These are phyloP conservation scores for Verticillium nubilum DNA, from an alignment of 2,329 filamentous ascomycete genomes.

Conservation along the genomic window DNA sequence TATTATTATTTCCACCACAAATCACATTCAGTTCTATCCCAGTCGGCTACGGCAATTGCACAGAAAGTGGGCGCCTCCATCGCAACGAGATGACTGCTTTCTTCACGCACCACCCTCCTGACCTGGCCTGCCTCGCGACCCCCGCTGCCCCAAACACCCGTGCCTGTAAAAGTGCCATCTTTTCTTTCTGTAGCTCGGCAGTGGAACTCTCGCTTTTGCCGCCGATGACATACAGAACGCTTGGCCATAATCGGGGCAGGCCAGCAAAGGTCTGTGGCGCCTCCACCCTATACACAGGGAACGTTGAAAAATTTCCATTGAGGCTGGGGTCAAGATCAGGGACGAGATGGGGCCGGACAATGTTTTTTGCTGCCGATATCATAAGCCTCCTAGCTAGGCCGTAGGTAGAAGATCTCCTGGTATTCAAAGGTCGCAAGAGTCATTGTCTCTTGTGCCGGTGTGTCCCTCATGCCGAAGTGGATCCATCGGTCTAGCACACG, in stretches of 20 bases:
- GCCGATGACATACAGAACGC: slow-evolving; percentile 66
- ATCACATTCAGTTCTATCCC: slow-evolving; percentile 49
- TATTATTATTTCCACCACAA: slow-evolving; percentile 52
- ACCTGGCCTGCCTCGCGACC: slow-evolving; percentile 60
- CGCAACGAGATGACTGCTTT: slow-evolving; percentile 72
- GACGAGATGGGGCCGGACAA: slow-evolving; percentile 33
- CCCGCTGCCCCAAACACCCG: slow-evolving; percentile 64
- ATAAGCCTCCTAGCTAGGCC: slow-evolving; percentile 48
- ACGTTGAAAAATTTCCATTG: slow-evolving; percentile 27
- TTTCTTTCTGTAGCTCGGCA: slow-evolving; percentile 44
- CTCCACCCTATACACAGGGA: slow-evolving; percentile 65
- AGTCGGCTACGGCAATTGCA: slow-evolving; percentile 55
- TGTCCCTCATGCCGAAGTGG: slow-evolving; percentile 66
- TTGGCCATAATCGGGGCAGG: slow-evolving; percentile 57
- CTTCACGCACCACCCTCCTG: slow-evolving; percentile 55
- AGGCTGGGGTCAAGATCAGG: slow-evolving; percentile 40
- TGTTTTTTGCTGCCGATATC: slow-evolving; percentile 26
- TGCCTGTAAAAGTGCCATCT: slow-evolving; percentile 58
- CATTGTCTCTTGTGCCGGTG: slow-evolving; percentile 52
- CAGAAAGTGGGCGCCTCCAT: slow-evolving; percentile 70
- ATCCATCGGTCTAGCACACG: slow-evolving; percentile 73
- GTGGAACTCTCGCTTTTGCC: slow-evolving; percentile 50
- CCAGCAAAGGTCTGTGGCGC: slow-evolving; percentile 47
- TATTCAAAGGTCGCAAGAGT: slow-evolving; percentile 80
- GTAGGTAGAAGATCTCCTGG: slow-evolving; percentile 77